Evolutionary conservation across 345 rosid genomes (phyloP), one percentile per base, ranked within the genome.

Genomic region (Arabidopsis suecica): DNA sequence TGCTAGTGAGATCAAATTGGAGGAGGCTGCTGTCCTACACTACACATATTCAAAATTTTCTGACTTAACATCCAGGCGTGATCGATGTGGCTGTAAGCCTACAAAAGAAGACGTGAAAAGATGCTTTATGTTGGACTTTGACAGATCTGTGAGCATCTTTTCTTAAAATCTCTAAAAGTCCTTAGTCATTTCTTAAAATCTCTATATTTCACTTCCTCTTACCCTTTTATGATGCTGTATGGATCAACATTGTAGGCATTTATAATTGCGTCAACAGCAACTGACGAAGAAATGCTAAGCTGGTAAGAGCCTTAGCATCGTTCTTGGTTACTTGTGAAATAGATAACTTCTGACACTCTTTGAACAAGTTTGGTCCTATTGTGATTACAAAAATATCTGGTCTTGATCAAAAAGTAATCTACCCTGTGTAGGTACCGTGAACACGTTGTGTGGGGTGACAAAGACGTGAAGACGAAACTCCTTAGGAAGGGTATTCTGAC

Each of bases 101-200:
- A 95, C 97, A 10, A 89, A 88, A 84, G 99, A 90, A 73, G 98
- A 89, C 68, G 96, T 95, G 57, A 95, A 95, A 84, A 86, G 98
- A 82, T 95, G 99, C 83, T 95, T 90, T 82, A 95, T 93, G 97
- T 81, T 92, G 88, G 98, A 95, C 69, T 90, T 95, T 61, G 98
- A 95, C 74, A 88, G 97, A 86, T 79, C 93, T 75, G 98, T 95
- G 78, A 86, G 98, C 84, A 63, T 69, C 48, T 37, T 32, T 61
- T 47, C 60, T 47, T 34, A 9, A 51, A 34, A 53, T 45, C 42
- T 73, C 61, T 25, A 9, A 6, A n/a, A 20, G 6, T 66, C 34
- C 30, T 36, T 3, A 5, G 20, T 30, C 30, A 63, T 36, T n/a
- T 59, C 55, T 36, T 53, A 3, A 40, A 13, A 32, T 22, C n/a